Base-by-base conservation (phyloP, 1,284 basidiomycete species). In the Lentinus polychrous region DNA sequence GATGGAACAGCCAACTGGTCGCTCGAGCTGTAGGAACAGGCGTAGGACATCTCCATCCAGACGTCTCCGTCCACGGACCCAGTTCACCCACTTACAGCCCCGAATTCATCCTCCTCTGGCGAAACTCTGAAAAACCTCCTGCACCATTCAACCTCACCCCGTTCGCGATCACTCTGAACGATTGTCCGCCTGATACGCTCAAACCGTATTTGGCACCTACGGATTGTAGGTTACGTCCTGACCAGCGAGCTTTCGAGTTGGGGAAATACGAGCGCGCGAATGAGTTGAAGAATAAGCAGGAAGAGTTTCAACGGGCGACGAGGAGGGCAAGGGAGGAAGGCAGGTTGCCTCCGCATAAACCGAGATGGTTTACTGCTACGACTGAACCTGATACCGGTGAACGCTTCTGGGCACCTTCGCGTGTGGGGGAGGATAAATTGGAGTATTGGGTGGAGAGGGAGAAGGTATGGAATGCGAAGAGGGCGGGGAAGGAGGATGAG, bases 131-230 rank as follows among this genome's bases (percentile, higher is more conserved):
- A 49, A 96, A 95, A 65, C 83, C 84, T 0, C 62, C 72, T 1
- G 82, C 86, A 33, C 94, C 93, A 0, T 96, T 96, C 75, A 97
- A 97, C 67, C 77, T 99, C 23, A 96, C 94, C 0, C 94, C 94
- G 0, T 99, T 89, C 63, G 94, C 95, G 3, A 81, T 97, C 55
- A 93, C 92, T 2, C 73, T 98, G 47, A 95, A 95, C 61, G 81
- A 92, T 62, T 84, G 87, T 56, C 81, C 88, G 1, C 68, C 72
- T 39, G 76, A 81, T 15, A 77, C 76, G 1, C 71, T 98, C 10
- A 74, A 75, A 52, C 79, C 81, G 1, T 93, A 81, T 66, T 59
- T 98, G 3, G 86, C 86, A 31, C 91, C 92, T 1, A 98, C 95
- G 1, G 95, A 99, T 68, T 98, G 94, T 63, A 82, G 95, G 1